Base-by-base conservation (phyloP, 345 rosid species). In the Limnanthes douglasii region DNA sequence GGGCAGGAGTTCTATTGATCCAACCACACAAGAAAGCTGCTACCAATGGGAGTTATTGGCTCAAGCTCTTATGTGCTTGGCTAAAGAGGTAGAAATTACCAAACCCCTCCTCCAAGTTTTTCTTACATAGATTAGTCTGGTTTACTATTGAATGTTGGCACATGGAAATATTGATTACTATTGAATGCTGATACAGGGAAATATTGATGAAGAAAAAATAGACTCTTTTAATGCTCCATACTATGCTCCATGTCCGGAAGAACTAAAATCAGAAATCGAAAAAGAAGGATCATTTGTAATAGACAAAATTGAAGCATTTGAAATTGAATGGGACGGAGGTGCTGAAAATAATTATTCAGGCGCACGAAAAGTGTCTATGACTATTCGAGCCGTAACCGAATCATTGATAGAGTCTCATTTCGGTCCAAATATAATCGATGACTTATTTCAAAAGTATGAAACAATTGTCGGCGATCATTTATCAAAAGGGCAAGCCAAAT, bases 201-300 rank as follows among this genome's bases (percentile, higher is more conserved):
- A 41, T 11, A 21, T 74, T 4, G 65, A 77, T 33, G 80, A 69
- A 49, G 73, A 61, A 41, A 69, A 67, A 39, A 48, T 80, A 0
- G 83, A 86, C 47, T 53, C 65, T n/a, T 86, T 86, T 46, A 68
- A 86, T 29, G 72, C 69, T 5, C 96, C 96, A 1, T 86, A 63
- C 54, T 86, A 86, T 31, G 80, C 70, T 14, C 76, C 96, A 2
- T 59, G 67, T 18, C 32, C 47, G 0, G 86, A 77, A 34, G 93
- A 85, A 45, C 19, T 74, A 8, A 74, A 33, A 21, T 1, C 12
- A 17, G 83, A 23, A 33, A 53, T 74, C 18, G 54, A 64, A 14
- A 63, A 46, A 32, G 76, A 80, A 52, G 86, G 78, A 9, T 80
- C 86, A 0, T 85, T 80, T 50, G n/a, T 18, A 0, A 38, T 80